These are phyloP conservation scores for Austroboletus eburneus DNA, from an alignment of 768 basidiomycete species.

Conservation along the genomic window DNA sequence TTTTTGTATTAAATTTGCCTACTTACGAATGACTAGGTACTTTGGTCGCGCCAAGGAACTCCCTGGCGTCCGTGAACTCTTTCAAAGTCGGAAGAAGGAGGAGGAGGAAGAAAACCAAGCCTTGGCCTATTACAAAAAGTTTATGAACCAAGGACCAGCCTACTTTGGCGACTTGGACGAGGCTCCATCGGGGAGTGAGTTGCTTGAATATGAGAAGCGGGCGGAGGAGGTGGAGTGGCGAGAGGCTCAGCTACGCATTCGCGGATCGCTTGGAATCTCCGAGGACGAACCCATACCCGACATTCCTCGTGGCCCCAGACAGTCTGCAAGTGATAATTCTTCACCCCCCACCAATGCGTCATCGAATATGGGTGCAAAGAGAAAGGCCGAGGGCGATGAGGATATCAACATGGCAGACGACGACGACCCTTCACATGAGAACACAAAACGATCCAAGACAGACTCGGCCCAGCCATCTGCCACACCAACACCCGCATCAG, in stretches of 20 bases:
- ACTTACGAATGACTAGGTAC: constrained; percentile 51
- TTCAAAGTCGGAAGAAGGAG: constrained; percentile 78
- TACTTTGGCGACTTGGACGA: constrained; percentile 96
- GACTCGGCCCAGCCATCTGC: constrained; percentile 9
- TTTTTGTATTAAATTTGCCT: not conserved
- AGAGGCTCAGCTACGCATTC: constrained; percentile 53
- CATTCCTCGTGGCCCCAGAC: constrained; percentile 37
- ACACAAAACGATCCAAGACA: constrained; percentile 24
- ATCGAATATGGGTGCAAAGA: constrained; percentile 39
- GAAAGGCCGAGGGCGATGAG: constrained; percentile 44
- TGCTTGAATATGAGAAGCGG: constrained; percentile 67
- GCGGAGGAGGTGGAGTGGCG: constrained; percentile 76
- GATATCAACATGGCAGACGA: constrained; percentile 35
- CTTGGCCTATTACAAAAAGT: constrained; percentile 77
- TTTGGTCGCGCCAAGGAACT: constrained; percentile 96
- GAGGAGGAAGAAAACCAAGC: constrained; percentile 86
- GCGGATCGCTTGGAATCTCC: constrained; percentile 49
- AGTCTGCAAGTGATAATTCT: constrained; percentile 1
- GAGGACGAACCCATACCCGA: constrained; percentile 48
- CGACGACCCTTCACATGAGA: constrained; percentile 20
- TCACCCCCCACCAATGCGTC: constrained; percentile 21
- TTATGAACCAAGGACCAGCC: constrained; percentile 77
- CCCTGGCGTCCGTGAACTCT: constrained; percentile 94
- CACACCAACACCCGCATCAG: not conserved
- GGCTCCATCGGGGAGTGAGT: constrained; percentile 43